Evolutionary conservation across 192 early-diverging fungal species (phyloP), one percentile per base, ranked within the genome.

Genomic region (Coemansia sp.): DNA sequence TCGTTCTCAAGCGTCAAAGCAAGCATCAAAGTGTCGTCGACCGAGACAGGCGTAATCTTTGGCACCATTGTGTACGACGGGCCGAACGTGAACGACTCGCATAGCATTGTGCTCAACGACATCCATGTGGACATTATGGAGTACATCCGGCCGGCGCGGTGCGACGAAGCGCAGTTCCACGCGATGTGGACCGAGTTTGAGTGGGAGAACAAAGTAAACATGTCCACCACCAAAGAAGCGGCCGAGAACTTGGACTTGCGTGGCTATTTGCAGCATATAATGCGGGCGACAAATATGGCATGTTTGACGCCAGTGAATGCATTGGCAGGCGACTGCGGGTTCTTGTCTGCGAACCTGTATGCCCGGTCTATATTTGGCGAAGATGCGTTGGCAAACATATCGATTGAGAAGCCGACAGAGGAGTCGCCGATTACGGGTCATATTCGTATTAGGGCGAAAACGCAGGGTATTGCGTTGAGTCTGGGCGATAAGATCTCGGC

Each of bases 91-190:
- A 83, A 84, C 19, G 97, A 97, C 64, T 87, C 86, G 68, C 91
- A 94, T 69, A 96, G 90, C 68, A 94, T 98, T 10, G 92, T 98
- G 29, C 82, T 99, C 58, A 98, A 95, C 65, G 97, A 99, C 66
- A 93, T 99, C 53, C 95, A 97, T 66, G 93, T 99, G 68, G 97
- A 99, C 66, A 99, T 99, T 66, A 96, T 98, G 95, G 97, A 98
- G 76, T 99, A 98, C 74, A 97, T 99, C 80, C 92, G 95, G 50
- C 92, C 94, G 19, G 93, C 91, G 27, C 83, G 77, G 45, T 97
- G 94, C 83, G 89, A 87, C 48, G 93, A 95, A 73, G 91, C 89
- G 27, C 91, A 92, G 87, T 99, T 99, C 93, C 89, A 95, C 57
- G 79, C 88, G 65, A 97, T 97, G 94, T 99, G 97, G 97, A 92